These are phyloP conservation scores for Paraphoma chrysanthemicola DNA, from an alignment of 2,329 filamentous ascomycete genomes.

Conservation along the genomic window DNA sequence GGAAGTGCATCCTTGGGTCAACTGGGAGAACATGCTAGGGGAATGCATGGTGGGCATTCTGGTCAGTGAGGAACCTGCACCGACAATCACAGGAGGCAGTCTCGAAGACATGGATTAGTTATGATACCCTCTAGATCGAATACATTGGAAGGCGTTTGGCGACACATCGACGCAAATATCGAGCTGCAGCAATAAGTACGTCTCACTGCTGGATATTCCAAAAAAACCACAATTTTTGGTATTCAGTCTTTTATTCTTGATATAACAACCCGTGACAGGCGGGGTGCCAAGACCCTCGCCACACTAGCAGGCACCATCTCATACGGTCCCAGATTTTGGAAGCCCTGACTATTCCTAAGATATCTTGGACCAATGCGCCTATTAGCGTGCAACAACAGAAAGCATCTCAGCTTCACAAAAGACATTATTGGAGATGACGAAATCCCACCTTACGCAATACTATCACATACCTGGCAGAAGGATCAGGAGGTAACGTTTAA, in stretches of 20 bases:
- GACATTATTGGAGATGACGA: neutral
- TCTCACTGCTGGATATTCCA: neutral
- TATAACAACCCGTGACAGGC: no score
- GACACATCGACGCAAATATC: neutral
- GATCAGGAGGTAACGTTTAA: conserved; percentile 9
- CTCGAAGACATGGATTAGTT: conserved; percentile 67
- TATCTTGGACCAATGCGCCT: conserved; percentile 1
- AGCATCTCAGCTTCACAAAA: conserved; percentile 1
- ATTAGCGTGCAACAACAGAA: neutral
- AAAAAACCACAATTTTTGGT: no score
- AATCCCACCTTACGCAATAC: conserved; percentile 12
- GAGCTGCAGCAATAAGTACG: neutral
- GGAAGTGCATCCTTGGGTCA: conserved; percentile 72
- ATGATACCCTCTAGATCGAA: conserved; percentile 23
- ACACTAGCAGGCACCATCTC: neutral
- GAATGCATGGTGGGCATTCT: conserved; percentile 68
- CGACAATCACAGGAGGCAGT: conserved; percentile 26
- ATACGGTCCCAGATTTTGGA: neutral
- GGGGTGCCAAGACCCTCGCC: neutral
- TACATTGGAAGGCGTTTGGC: neutral
- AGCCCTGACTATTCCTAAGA: neutral
- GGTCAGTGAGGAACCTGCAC: conserved; percentile 61
- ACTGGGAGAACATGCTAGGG: conserved; percentile 71
- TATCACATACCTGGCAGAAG: conserved; percentile 11
- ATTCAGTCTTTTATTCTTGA: no score